Evolutionary conservation across 345 rosid genomes (phyloP), one percentile per base, ranked within the genome.

Genomic region (Lenwebbia sp.): DNA sequence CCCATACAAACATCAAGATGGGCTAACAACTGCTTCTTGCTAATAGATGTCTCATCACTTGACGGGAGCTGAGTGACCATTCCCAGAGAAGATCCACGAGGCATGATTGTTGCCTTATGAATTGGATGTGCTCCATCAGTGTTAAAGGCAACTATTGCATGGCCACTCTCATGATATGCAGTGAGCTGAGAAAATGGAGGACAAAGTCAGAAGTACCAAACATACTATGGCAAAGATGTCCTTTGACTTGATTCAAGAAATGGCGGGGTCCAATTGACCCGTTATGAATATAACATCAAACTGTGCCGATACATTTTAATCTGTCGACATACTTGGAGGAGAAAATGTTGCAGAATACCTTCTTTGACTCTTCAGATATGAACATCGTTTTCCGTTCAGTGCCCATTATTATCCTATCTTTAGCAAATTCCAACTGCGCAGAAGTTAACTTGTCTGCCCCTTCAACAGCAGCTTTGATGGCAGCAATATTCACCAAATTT

Each of bases 1-100:
- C 99, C 99, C 99, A 97, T 97, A 86, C 99, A 97, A 86, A 97
- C 98, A 93, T 97, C 99, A 55, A 97, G 96, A 74, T 98, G 96
- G 53, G 99, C 99, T 90, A 97, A 92, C 84, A 97, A 88, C 90
- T 97, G 99, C 90, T 92, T 96, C 91, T 95, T 96, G 94, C 99
- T 97, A 83, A 97, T 87, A 83, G 99, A 96, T 60, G 99, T 97
- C 90, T 97, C 99, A 85, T 97, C 99, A 81, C 86, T 92, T 84
- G 99, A 97, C 86, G 99, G 99, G 84, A 97, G 94, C 88, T 96
- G 99, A 52, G 99, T 94, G 57, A 97, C 99, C 99, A 97, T 97
- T 90, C 99, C 99, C 88, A 97, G 85, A 62, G 99, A 98, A 87
- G 99, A 95, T 84, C 99, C 99, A 65, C 99, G 98, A 33, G 99